Conservation (phyloP, 176 grass and related monocot species). For the Urochloa ruziziensis region DNA sequence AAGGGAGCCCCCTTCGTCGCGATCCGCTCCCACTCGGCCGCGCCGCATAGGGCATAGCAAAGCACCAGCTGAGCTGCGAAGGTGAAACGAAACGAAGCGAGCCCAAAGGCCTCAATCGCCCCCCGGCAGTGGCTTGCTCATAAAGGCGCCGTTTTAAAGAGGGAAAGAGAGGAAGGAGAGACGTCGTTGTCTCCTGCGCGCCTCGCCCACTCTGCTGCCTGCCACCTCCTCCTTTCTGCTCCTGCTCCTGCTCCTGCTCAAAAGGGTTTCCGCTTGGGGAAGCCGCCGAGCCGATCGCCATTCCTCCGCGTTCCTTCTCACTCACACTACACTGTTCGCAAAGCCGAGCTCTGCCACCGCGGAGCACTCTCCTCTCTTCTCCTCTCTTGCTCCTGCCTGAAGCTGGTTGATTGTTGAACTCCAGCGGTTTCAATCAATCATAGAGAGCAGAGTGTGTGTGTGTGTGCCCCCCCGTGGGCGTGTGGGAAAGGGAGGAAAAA, state of each 20-base stretch:
- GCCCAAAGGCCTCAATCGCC: too few species aligned
- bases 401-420: too few species aligned
- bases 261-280: neutral
- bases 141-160: constrained; percentile 33
- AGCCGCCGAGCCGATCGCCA: too few species aligned
- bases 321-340: too few species aligned
- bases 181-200: constrained; percentile 13
- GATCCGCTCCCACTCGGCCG: neutral
- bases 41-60: too few species aligned
- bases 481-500: neutral
- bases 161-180: constrained; percentile 13
- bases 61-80: too few species aligned
- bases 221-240: constrained; percentile 20
- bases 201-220: neutral
- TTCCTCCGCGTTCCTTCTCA: neutral
- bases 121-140: too few species aligned
- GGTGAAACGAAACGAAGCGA: neutral
- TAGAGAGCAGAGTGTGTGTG: neutral
- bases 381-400: too few species aligned
- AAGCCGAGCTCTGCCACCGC: too few species aligned
- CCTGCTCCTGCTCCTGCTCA: neutral
- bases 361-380: too few species aligned
- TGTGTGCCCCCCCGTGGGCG: neutral
- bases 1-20: neutral
- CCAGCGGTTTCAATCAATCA: neutral